Conservation (phyloP, 2,329 filamentous ascomycete species). For the Ascochyta pisi region DNA sequence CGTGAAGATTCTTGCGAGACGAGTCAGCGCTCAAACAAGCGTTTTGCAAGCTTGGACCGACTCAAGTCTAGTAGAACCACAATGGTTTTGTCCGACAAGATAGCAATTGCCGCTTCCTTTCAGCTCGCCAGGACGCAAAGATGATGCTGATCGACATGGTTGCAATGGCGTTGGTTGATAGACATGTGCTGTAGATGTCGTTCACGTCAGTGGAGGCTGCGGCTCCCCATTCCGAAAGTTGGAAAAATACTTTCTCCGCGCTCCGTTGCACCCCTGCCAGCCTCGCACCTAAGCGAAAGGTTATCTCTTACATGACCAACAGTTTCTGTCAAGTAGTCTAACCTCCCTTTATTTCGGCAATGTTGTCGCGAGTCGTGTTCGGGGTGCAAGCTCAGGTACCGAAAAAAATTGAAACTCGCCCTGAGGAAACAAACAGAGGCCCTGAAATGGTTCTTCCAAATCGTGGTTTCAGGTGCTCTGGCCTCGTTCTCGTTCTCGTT, state of each 20-base stretch:
- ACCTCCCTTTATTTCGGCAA: neutral
- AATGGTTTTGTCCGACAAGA: neutral
- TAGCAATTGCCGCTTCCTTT: neutral
- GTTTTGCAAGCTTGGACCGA: constrained; percentile 6
- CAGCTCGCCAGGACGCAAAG: constrained; percentile 7
- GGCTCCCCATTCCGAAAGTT: constrained; percentile 13
- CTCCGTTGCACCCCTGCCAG: neutral
- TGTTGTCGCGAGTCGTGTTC: constrained; percentile 16
- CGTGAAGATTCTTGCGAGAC: constrained; percentile 14
- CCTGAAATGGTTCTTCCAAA: constrained; percentile 22
- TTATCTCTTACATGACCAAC: neutral
- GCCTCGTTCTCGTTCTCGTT: neutral
- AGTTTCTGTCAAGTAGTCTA: neutral
- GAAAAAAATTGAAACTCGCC: constrained; percentile 7
- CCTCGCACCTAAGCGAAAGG: constrained; percentile 5
- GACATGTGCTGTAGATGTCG: constrained; percentile 7
- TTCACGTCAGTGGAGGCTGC: constrained; percentile 15
- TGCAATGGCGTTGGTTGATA: constrained; percentile 10
- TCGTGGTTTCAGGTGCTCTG: constrained; percentile 1
- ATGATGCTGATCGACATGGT: constrained; percentile 12
- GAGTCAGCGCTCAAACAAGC: constrained; percentile 20
- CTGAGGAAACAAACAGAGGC: constrained; percentile 4
- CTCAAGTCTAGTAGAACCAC: neutral
- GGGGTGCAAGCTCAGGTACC: neutral
- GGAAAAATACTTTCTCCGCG: constrained; percentile 2